A percentile compares a stretch with the other conserved stretches of the same genome.
These are phyloP conservation scores for Uncinocarpus reesii DNA, from an alignment of 2,329 filamentous ascomycete species.

Conservation along the genomic window DNA sequence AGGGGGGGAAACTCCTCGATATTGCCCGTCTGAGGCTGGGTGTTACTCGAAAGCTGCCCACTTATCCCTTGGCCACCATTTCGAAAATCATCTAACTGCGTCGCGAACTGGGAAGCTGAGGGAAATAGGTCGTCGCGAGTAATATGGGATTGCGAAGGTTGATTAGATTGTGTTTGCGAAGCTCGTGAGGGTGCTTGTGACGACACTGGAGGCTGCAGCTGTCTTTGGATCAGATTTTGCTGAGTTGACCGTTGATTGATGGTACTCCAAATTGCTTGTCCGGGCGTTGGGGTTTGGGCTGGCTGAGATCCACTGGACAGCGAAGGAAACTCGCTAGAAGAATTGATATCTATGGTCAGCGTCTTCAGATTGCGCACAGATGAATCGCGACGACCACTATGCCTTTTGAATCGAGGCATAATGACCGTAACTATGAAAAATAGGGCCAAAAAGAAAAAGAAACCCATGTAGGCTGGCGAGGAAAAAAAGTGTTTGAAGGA, in stretches of 20 bases:
- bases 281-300: slow-evolving; percentile 42
- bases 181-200: slow-evolving; percentile 35
- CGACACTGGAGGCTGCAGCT: slow-evolving; percentile 35
- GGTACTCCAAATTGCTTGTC: slow-evolving; percentile 49
- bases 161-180: slow-evolving; percentile 35
- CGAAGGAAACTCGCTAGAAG: slow-evolving; percentile 51
- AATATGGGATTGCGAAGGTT: slow-evolving; percentile 37
- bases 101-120: slow-evolving; percentile 42
- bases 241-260: slow-evolving; percentile 45
- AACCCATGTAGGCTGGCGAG: neutral
- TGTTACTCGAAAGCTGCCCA: slow-evolving; percentile 41
- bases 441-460: neutral
- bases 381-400: neutral
- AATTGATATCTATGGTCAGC: slow-evolving; percentile 17
- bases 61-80: slow-evolving; percentile 47
- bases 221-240: slow-evolving; percentile 45
- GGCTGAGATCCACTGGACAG: slow-evolving; percentile 49
- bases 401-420: slow-evolving; percentile 2
- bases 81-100: slow-evolving; percentile 46
- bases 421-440: neutral
- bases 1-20: slow-evolving; percentile 54
- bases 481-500: neutral
- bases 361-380: neutral
- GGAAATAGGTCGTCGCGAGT: slow-evolving; percentile 40
- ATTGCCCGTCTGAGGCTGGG: slow-evolving; percentile 46